phyloP scores from a whole-genome alignment of 805 yeast species.

The Myxozyma neotropica region DNA sequence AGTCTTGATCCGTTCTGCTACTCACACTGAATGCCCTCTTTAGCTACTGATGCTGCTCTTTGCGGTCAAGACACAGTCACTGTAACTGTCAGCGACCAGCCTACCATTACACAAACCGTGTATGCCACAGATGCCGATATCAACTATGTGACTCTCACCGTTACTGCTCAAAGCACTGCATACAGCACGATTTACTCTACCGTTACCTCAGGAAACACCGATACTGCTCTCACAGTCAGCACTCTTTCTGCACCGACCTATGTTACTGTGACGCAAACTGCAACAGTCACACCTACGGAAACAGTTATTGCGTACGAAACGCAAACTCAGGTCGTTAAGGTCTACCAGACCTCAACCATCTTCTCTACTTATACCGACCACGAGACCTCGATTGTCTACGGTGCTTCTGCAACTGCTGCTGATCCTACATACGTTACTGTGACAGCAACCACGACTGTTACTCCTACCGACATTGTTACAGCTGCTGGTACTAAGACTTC shows the following conservation, averaged over 20 bases:
- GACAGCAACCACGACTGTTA: slow-evolving; percentile 6
- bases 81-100: slow-evolving; percentile 13
- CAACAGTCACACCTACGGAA: neutral
- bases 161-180: neutral
- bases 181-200: slow-evolving; percentile 10
- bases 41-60: neutral
- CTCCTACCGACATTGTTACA: slow-evolving; percentile 5
- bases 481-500: slow-evolving; percentile 1
- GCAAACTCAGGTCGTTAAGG: neutral
- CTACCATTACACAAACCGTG: slow-evolving; percentile 10
- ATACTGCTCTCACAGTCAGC: neutral
- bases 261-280: slow-evolving; percentile 8
- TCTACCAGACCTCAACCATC: neutral
- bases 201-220: neutral
- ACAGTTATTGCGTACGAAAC: neutral
- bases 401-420: neutral
- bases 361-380: neutral
- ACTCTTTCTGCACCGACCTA: neutral
- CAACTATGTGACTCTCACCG: slow-evolving; percentile 3
- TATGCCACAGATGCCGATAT: neutral
- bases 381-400: neutral
- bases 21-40: neutral
- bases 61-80: slow-evolving; percentile 14
- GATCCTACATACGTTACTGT: slow-evolving; percentile 8
- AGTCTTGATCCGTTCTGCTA: no score